A percentile compares a stretch with the other conserved stretches of the same genome.
phyloP scores from a whole-genome alignment of 345 rosid genomes.

The Brassica cretica region DNA sequence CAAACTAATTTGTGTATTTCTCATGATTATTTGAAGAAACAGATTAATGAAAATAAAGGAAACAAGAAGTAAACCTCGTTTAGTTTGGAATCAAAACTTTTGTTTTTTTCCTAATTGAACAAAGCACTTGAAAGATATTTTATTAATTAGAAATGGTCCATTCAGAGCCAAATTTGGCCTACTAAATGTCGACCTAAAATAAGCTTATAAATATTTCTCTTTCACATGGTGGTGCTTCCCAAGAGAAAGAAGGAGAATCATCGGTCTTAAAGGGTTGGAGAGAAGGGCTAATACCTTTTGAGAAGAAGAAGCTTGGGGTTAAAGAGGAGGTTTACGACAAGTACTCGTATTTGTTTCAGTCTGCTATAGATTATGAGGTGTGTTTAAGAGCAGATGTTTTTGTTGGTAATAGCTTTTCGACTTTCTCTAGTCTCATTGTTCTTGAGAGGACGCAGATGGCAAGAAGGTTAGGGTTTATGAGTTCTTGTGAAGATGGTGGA shows the following conservation, averaged over 20 bases:
- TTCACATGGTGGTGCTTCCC: too few relatives aligned
- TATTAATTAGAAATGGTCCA: conserved; percentile 29
- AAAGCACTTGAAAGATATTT: not conserved
- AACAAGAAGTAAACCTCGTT: not conserved
- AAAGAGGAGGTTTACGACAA: conserved; percentile 61
- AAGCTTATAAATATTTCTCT: not conserved
- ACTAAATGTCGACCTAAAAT: not conserved
- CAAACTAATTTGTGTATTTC: not conserved
- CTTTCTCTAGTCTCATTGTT: conserved; percentile 87
- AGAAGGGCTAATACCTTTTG: conserved; percentile 67
- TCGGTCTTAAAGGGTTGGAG: conserved; percentile 77
- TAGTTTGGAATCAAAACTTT: not conserved
- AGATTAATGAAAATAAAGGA: not conserved
- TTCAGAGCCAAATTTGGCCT: conserved; percentile 27
- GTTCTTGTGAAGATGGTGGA: conserved; percentile 51
- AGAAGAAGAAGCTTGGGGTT: conserved; percentile 85
- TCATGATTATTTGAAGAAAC: not conserved
- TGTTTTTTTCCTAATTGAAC: not conserved
- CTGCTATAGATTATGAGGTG: conserved; percentile 97
- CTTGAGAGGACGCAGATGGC: conserved; percentile 89
- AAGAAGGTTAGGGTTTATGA: conserved; percentile 57
- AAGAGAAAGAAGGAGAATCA: conserved; percentile 48
- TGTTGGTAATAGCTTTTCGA: conserved; percentile 94
- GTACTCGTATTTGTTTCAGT: conserved; percentile 82
- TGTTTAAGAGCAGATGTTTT: conserved; percentile 82